Base-by-base conservation (phyloP, 495 filamentous ascomycete species). In the Aspergillus mulundensis region DNA sequence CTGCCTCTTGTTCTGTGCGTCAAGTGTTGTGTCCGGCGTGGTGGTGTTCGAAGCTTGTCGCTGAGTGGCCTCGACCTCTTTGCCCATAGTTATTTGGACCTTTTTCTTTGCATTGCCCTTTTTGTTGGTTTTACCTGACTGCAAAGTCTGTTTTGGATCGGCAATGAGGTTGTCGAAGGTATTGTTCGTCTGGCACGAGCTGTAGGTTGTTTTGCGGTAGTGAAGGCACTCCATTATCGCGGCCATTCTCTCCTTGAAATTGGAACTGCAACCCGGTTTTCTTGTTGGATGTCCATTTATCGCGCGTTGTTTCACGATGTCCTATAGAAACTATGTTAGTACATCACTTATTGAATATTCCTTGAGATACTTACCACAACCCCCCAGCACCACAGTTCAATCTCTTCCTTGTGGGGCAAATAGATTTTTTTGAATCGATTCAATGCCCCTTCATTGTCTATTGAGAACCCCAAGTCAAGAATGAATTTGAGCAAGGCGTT, bases 221-320 rank as follows among this genome's bases (percentile, higher is more conserved):
- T 23, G 10, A 3, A 45, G 5, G 19, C 7, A 32, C 18, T 59
- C 50, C 3, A 63, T 38, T 4, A 60, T 54, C 16, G 40, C 43
- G 11, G 49, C 32, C 11, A 62, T 39, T 15, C 60, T 49, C 42
- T 57, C 8, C 7, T 32, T 19, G 25, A 63, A 58, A 5, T 40
- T 50, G 25, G 1, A 54, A 54, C 23, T 20, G 20, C 4, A 23
- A 18, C 25, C 25, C 25, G 25, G n/a, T n/a, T n/a, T n/a, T n/a
- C n/a, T n/a, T n/a, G n/a, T n/a, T n/a, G n/a, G n/a, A n/a, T n/a
- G n/a, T n/a, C n/a, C 8, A 28, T 28, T 28, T 28, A 3, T 3
- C 25, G 4, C 25, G 25, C 32, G 32, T 36, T 36, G 2, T 36
- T 11, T 7, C 11, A 36, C 12, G 28, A 30, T 2, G 5, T 36